phyloP scores from a whole-genome alignment of 176 grass and related monocot species.

The Pontederia crassipes region DNA sequence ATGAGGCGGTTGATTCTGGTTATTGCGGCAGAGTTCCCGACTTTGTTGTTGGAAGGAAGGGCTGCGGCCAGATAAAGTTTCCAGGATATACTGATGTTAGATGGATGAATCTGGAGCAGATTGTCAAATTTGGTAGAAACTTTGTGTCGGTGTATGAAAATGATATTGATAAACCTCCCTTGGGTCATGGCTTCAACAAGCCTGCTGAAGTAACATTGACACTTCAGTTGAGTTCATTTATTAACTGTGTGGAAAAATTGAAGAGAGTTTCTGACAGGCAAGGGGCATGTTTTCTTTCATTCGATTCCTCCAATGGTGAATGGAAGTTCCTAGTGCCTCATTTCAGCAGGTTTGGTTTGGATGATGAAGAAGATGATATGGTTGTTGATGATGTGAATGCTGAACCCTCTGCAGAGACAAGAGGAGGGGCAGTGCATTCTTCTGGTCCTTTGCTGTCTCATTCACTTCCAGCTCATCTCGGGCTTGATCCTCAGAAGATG shows the following conservation, averaged over 20 bases:
- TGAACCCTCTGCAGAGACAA: slow-evolving; percentile 36
- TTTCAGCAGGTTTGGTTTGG: slow-evolving; percentile 96
- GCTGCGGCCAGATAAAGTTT: slow-evolving; percentile 57
- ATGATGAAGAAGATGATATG: slow-evolving; percentile 65
- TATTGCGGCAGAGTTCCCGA: slow-evolving; percentile 61
- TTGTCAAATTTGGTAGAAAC: slow-evolving; percentile 53
- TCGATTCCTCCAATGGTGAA: slow-evolving; percentile 37
- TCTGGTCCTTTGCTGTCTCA: slow-evolving; percentile 56
- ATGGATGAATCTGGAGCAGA: slow-evolving; percentile 55
- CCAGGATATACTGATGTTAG: slow-evolving; percentile 48
- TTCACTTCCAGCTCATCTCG: slow-evolving; percentile 86
- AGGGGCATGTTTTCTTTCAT: slow-evolving; percentile 79
- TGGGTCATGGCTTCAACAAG: slow-evolving; percentile 85
- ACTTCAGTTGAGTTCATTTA: slow-evolving; percentile 16
- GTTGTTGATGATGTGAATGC: slow-evolving; percentile 44
- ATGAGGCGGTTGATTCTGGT: slow-evolving; percentile 46
- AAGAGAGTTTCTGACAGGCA: slow-evolving; percentile 32
- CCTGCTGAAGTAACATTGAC: slow-evolving; percentile 69
- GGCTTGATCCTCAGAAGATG: slow-evolving; percentile 80
- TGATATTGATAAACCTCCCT: slow-evolving; percentile 47
- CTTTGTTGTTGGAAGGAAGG: slow-evolving; percentile 50
- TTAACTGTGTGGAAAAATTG: slow-evolving; percentile 27
- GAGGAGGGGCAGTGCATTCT: slow-evolving; percentile 31
- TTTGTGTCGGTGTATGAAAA: slow-evolving; percentile 54
- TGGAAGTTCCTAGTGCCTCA: slow-evolving; percentile 86